Evolutionary conservation across 2,329 filamentous ascomycete species (phyloP), one percentile per base, ranked within the genome.

Genomic region (Rhytidhysteron rufulum): DNA sequence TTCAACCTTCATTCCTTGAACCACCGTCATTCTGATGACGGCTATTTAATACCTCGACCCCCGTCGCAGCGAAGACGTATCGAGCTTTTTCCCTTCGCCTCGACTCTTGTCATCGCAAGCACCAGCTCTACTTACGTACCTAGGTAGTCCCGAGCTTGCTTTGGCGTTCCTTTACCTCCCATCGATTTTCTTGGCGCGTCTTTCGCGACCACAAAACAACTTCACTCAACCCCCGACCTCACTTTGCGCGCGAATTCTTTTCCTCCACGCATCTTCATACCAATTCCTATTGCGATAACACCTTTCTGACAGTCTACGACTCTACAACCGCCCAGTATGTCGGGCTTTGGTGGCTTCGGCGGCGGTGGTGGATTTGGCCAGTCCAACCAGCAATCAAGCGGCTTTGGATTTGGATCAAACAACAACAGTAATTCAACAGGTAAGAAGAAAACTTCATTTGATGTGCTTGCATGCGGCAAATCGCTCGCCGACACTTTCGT

Each of bases 291-390:
- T 16, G 33, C 20, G 27, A 15, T 16, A 32, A 31, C 22, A 37
- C 18, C 18, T 21, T 21, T 32, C 18, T 19, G 31, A 17, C 19
- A 10, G 17, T 25, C n/a, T n/a, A n/a, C n/a, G n/a, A n/a, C n/a
- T n/a, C n/a, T n/a, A 18, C 11, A 37, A 17, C 31, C 42, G 31
- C 39, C 24, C 39, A 42, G 8, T 10, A 47, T 47, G 45, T 47
- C 44, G 32, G 43, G 34, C 37, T 48, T 48, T 40, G 45, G 45
- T 24, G 30, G 34, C 42, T 85, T 85, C 63, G 77, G 78, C 51
- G 79, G n/a, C n/a, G n/a, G n/a, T n/a, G n/a, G n/a, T n/a, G n/a
- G 79, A 32, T 83, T 65, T 55, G 69, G 64, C 42, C 51, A 24
- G 8, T 51, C 45, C 42, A 45, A 57, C 39, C 51, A 55, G 55